Percentiles rank a stretch among this genome's conserved stretches.
Evolutionary conservation across 768 basidiomycete genomes (phyloP).

Genomic region (Tricholoma hemisulphureum): DNA sequence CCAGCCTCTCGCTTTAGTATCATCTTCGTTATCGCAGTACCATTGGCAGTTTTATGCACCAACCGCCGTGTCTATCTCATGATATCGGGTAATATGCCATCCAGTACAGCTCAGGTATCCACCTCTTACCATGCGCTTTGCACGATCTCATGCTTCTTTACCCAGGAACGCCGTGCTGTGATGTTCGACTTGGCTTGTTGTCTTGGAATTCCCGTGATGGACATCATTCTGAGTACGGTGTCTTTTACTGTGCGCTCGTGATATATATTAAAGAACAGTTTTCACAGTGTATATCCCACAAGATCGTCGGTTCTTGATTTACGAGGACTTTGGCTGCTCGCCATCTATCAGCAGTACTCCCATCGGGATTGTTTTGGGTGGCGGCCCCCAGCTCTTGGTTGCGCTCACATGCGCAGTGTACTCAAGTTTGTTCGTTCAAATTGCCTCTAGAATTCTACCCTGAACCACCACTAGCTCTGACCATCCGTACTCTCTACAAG

Average conservation of each 20-base stretch:
- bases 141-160: not conserved
- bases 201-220: not conserved
- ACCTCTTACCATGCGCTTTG: no score
- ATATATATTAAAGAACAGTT: not conserved
- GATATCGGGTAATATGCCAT: not conserved
- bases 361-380: not conserved
- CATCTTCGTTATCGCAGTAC: not conserved
- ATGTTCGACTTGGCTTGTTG: not conserved
- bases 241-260: not conserved
- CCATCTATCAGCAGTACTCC: not conserved
- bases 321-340: not conserved
- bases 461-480: not conserved
- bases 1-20: not conserved
- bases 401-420: not conserved
- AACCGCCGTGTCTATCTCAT: not conserved
- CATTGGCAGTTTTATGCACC: not conserved
- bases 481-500: not conserved
- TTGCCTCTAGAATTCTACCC: not conserved
- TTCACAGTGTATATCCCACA: not conserved
- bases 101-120: not conserved
- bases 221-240: not conserved
- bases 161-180: slow-evolving; percentile 4
- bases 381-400: not conserved
- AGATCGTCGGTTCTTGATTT: not conserved
- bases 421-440: slow-evolving; percentile 1